Conservation (phyloP, 2,329 filamentous ascomycete genomes). For the Colletotrichum sublineola region DNA sequence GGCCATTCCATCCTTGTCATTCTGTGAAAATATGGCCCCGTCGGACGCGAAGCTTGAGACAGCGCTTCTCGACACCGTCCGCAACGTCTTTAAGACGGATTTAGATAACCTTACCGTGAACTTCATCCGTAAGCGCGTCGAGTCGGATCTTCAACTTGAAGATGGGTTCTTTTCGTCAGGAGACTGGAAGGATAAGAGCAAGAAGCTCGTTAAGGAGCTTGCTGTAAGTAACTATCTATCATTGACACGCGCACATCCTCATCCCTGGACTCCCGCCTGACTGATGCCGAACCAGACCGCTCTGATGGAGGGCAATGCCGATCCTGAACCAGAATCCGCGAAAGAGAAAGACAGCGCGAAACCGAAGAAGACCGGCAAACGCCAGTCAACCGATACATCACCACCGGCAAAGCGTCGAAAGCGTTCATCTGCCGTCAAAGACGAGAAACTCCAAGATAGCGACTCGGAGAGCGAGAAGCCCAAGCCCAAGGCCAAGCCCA, state of each 20-base stretch:
- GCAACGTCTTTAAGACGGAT: constrained; percentile 58
- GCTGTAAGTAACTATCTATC: constrained; percentile 59
- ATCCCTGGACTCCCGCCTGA: background rate
- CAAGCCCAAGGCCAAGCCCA: constrained; percentile 38
- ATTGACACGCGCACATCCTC: background rate
- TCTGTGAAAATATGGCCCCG: constrained; percentile 53
- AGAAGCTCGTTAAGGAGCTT: constrained; percentile 66
- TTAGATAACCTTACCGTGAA: constrained; percentile 68
- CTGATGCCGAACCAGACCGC: constrained; percentile 22
- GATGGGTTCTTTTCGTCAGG: constrained; percentile 63
- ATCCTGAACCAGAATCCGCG: constrained; percentile 1
- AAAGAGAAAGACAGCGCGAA: constrained; percentile 43
- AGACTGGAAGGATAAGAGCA: constrained; percentile 71
- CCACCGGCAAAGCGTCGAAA: constrained; percentile 57
- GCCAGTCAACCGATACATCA: constrained; percentile 52
- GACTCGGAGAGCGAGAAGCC: constrained; percentile 45
- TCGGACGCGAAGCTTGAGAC: constrained; percentile 58
- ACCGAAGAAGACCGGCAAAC: constrained; percentile 50
- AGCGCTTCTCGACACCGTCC: constrained; percentile 62
- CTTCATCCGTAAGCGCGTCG: constrained; percentile 65
- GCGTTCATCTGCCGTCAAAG: constrained; percentile 51
- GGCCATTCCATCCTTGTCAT: background rate
- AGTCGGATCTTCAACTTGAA: constrained; percentile 62
- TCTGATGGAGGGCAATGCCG: constrained; percentile 15
- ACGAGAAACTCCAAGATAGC: constrained; percentile 45